Percentiles rank a stretch among this genome's conserved stretches.
phyloP scores from a whole-genome alignment of 805 yeast species.

The Nakazawaea ernobii region DNA sequence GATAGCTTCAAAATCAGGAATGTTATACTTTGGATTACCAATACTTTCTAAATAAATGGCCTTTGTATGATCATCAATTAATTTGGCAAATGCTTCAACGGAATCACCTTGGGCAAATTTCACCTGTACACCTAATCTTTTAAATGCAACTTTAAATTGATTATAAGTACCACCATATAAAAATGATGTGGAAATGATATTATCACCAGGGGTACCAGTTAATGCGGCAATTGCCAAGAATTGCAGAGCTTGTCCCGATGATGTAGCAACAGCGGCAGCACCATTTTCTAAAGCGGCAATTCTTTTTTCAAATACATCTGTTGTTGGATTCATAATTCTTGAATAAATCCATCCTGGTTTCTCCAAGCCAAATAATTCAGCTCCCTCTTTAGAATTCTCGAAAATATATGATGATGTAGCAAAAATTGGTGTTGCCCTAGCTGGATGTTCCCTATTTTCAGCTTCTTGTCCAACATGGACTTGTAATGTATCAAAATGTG shows the following conservation, averaged over 20 bases:
- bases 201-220: slow-evolving; percentile 78
- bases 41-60: slow-evolving; percentile 86
- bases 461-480: slow-evolving; percentile 93
- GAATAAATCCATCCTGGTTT: slow-evolving; percentile 85
- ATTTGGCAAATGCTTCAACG: slow-evolving; percentile 62
- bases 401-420: slow-evolving; percentile 89
- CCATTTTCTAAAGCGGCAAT: slow-evolving; percentile 93
- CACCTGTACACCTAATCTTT: slow-evolving; percentile 80
- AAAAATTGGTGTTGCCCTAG: slow-evolving; percentile 92
- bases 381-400: slow-evolving; percentile 86
- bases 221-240: slow-evolving; percentile 75
- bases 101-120: slow-evolving; percentile 81
- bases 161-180: slow-evolving; percentile 96
- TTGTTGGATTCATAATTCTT: slow-evolving; percentile 90
- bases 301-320: slow-evolving; percentile 85
- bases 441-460: slow-evolving; percentile 48
- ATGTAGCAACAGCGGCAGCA: slow-evolving; percentile 78
- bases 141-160: slow-evolving; percentile 89
- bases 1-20: slow-evolving; percentile 83
- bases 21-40: slow-evolving; percentile 89
- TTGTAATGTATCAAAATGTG: slow-evolving; percentile 85
- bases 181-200: slow-evolving; percentile 79
- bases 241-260: slow-evolving; percentile 98
- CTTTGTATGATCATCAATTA: slow-evolving; percentile 80
- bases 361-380: slow-evolving; percentile 80